Base-by-base conservation (phyloP, 2,329 filamentous ascomycete genomes). In the Cytospora piceicola region DNA sequence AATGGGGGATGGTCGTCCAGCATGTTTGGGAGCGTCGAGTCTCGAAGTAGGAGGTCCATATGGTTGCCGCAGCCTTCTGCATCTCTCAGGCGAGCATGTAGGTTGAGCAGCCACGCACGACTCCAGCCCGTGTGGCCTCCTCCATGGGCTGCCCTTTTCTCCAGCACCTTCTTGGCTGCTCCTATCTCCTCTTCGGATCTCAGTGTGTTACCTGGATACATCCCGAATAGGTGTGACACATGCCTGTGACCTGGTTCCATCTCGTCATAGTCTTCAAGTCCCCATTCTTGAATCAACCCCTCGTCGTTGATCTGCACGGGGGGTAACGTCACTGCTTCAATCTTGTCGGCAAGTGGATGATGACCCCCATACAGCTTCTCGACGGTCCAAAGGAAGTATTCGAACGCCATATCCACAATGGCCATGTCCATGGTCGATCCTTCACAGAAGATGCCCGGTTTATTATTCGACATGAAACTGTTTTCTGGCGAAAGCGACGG, bases 51-150 rank as follows among this genome's bases (percentile, higher is more conserved):
- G n/a, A 73, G 71, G 22, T 78, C 71, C 29, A 81, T 69, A 64
- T 82, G 77, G 34, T 73, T 69, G 46, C 75, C 70, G 61, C 76
- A 77, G 46, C 77, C 74, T 46, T 77, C 74, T 4, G 71, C 70
- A 64, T 80, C 77, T 22, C 56, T 49, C 32, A 85, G 72, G 0
- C 83, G 77, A 15, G 82, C 81, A 60, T 81, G 80, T 49, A 83
- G 73, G 51, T 79, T 81, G n/a, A 83, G 73, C 0, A 81, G 71
- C 82, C 82, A 85, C 6, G 81, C 81, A 20, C 80, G 76, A 4
- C 80, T 82, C 83, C 82, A 85, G 0, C 83, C 83, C 0, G 82
- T 85, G 60, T 82, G 78, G 0, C 81, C 82, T 5, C 80, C 79
- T 2, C 76, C 76, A 17, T 76, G 70, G 0, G 72, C 72, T 0